Evolutionary conservation across 495 filamentous ascomycete species (phyloP), one percentile per base, ranked within the genome.

Genomic region (Trichoderma erinaceum): DNA sequence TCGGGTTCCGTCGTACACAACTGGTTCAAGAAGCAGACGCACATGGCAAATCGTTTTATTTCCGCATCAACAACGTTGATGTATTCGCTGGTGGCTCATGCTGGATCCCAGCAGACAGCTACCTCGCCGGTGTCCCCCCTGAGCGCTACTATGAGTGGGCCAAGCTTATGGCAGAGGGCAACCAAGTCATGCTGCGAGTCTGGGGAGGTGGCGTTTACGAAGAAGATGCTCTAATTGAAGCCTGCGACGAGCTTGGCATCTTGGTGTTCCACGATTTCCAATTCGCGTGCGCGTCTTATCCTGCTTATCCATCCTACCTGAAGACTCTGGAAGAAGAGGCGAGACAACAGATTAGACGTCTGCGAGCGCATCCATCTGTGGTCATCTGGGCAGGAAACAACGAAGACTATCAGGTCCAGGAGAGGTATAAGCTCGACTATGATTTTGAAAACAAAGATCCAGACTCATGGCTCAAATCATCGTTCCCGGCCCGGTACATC

Each of bases 261-360:
- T 73, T 93, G 48, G 85, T 93, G 25, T 94, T 91, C 90, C 90
- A 92, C 73, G 91, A 94, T 72, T 93, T 93, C 73, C 87, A 89
- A 79, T 92, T 93, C 71, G 91, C 85, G 48, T 92, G 90, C 70
- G 90, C 89, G 15, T 90, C 90, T 72, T 93, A 95, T 77, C 91
- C 90, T 23, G 85, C 87, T 11, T 86, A 86, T 76, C 84, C 85
- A 0, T 78, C 82, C 1, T 84, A 90, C 65, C 79, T 92, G 15
- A 79, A 85, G 23, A 87, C 86, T 3, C 80, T 94, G 50, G 79
- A 83, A 52, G 70, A 80, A 21, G 92, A 95, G 78, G 87, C 88
- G 11, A 74, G 82, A 8, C 87, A 87, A 65, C 89, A 92, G 69
- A 79, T 93, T 41, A 83, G 84, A 50, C 81, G 88, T 8, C 79